A percentile compares a stretch with the other conserved stretches of the same genome.
Evolutionary conservation across 495 filamentous ascomycete genomes (phyloP).

Genomic region (Trichocladium uniseriatum): DNA sequence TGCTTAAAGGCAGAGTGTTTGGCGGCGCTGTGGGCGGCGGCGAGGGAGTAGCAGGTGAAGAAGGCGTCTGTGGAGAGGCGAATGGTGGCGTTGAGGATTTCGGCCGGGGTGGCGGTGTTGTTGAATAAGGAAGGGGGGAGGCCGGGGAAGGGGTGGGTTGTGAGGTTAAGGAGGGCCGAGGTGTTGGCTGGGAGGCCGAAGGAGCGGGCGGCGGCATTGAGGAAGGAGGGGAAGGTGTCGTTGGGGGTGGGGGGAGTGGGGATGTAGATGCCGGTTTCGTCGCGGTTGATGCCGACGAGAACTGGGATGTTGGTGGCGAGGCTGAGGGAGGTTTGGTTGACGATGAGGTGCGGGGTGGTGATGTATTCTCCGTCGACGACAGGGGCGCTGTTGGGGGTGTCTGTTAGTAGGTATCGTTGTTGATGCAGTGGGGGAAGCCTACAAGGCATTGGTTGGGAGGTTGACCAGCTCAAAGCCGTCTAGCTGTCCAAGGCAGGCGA

Average conservation of each 20-base stretch:
- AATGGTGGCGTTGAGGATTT: constrained; percentile 16
- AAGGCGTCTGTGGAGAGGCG: constrained; percentile 29
- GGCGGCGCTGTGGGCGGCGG: constrained; percentile 27
- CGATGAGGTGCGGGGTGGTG: constrained; percentile 19
- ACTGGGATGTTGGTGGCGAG: too few relatives aligned
- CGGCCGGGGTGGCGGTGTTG: constrained; percentile 11
- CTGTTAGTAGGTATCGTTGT: too few relatives aligned
- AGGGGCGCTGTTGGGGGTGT: constrained; percentile 17
- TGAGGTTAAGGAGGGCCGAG: too few relatives aligned
- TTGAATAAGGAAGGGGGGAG: constrained; percentile 9
- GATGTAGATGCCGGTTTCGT: constrained; percentile 30
- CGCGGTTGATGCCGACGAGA: constrained; percentile 34
- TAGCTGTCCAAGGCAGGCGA: constrained; percentile 30
- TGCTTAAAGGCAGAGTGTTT: constrained; percentile 21
- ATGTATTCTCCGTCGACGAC: constrained; percentile 32
- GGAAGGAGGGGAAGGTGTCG: constrained; percentile 15
- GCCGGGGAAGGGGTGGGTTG: background rate
- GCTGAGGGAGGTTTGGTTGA: constrained; percentile 17
- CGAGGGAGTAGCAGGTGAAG: constrained; percentile 32
- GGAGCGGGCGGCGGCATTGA: too few relatives aligned
- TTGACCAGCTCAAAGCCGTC: too few relatives aligned
- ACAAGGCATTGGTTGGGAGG: too few relatives aligned
- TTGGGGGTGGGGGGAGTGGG: constrained; percentile 15
- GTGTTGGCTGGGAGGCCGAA: constrained; percentile 2
- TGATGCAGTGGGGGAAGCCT: too few relatives aligned